Evolutionary conservation across 805 yeast genomes (phyloP), one percentile per base, ranked within the genome.

Genomic region (Diddensiella caesifluorescens): DNA sequence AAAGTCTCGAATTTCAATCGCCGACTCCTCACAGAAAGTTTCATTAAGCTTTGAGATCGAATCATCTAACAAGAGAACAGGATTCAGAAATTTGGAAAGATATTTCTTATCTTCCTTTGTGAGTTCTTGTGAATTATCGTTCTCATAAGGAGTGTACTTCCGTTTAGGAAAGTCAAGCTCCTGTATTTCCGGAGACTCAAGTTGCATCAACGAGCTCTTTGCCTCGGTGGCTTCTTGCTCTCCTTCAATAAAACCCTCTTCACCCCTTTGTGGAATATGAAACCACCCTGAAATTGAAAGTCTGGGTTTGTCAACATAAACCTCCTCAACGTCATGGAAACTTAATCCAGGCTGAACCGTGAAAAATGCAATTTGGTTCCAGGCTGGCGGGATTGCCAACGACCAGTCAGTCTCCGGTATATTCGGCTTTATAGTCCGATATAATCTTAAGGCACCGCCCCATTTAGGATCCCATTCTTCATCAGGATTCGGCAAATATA

Each of bases 271-370:
- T 3, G 99, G 99, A 39, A 89, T 85, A 62, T 92, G 99, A 59
- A 90, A 94, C 99, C 99, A 94, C 1, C 99, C 99, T 56, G 92
- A 96, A 46, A 92, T 86, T 0, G 95, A 85, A 26, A 92, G 67
- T 56, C 99, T 73, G 49, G 88, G 95, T 57, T 82, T 85, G 57
- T 89, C 95, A 1, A 80, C 95, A 47, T 81, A 74, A 1, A 94
- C 98, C 61, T 92, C 98, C 64, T 94, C 97, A 9, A 92, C 99
- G 55, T 94, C 98, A 61, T 92, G 99, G 73, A 92, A 92, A 1
- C 95, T 84, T 37, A 82, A 74, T 0, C 98, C 99, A 0, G 98
- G 99, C 58, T 88, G 92, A 10, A 92, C 97, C 4, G 83, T 82
- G 70, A 92, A 92, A 57, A 92, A 86, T 0, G 97, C 96, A 57